A percentile compares a stretch with the other conserved stretches of the same genome.
phyloP scores from a whole-genome alignment of 2,329 filamentous ascomycete genomes.

The Trichoderma aggressivum region DNA sequence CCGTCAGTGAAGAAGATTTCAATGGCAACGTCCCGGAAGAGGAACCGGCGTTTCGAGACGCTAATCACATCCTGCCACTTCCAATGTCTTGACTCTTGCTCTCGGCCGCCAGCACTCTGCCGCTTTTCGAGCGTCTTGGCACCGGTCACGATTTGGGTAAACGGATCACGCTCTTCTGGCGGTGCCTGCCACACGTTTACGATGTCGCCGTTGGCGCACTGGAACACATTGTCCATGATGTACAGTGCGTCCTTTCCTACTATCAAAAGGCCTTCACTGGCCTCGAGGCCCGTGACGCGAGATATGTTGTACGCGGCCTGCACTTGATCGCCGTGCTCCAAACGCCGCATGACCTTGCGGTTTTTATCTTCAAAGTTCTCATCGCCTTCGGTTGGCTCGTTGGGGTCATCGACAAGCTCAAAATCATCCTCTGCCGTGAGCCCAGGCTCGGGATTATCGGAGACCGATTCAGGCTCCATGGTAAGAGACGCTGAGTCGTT shows the following conservation, averaged over 20 bases:
- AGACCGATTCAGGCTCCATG: conserved; percentile 25
- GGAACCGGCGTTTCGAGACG: conserved; percentile 89
- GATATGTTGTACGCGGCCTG: conserved; percentile 95
- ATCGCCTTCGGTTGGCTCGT: conserved; percentile 70
- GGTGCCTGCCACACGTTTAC: conserved; percentile 95
- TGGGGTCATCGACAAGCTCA: conserved; percentile 91
- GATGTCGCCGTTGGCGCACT: conserved; percentile 91
- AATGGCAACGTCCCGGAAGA: conserved; percentile 94
- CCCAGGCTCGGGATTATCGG: conserved; percentile 25
- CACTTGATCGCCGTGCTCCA: conserved; percentile 86
- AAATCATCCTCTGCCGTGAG: conserved; percentile 76
- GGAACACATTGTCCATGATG: conserved; percentile 94
- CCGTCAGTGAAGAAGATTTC: conserved; percentile 98
- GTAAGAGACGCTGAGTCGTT: conserved; percentile 18
- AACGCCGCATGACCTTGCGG: conserved; percentile 90
- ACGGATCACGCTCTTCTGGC: conserved; percentile 86
- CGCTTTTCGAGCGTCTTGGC: conserved; percentile 59
- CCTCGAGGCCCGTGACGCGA: conserved; percentile 87
- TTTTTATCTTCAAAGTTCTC: conserved; percentile 95
- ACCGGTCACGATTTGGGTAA: conserved; percentile 85
- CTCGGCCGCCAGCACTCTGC: conserved; percentile 51
- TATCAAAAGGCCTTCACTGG: conserved; percentile 88
- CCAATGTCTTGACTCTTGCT: conserved; percentile 87
- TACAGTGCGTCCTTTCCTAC: conserved; percentile 90
- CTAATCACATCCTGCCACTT: conserved; percentile 92